phyloP scores from a whole-genome alignment of 1,284 basidiomycete species.

The Rhodotorula sp. region DNA sequence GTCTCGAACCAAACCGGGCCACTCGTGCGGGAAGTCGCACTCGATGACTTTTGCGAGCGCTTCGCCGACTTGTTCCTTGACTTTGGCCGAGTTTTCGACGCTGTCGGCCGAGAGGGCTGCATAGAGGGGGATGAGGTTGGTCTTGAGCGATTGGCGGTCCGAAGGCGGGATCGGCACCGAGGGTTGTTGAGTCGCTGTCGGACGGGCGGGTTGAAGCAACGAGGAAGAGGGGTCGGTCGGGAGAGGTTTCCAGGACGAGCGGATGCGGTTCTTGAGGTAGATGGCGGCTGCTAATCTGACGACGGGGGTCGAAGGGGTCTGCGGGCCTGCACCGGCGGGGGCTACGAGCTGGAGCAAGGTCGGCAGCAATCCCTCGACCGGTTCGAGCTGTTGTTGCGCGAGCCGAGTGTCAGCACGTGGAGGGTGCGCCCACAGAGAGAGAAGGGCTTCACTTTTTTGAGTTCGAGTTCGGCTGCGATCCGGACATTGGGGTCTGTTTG shows the following conservation, averaged over 20 bases:
- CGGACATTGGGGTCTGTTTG: conserved; percentile 73
- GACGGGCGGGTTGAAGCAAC: neutral
- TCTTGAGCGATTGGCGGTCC: conserved; percentile 67
- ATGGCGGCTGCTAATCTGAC: conserved; percentile 60
- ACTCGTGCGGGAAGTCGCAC: conserved; percentile 70
- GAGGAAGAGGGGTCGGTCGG: conserved; percentile 12
- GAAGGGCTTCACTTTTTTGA: no score
- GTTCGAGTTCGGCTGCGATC: conserved; percentile 74
- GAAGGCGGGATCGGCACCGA: conserved; percentile 58
- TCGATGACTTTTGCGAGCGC: conserved; percentile 67
- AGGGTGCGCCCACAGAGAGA: no score
- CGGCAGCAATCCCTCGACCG: conserved; percentile 71
- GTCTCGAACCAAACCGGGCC: conserved; percentile 64
- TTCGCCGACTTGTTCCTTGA: conserved; percentile 69
- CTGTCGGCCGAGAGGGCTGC: conserved; percentile 62
- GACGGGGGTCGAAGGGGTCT: conserved; percentile 22
- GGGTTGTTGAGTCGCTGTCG: neutral
- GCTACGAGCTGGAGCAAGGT: conserved; percentile 69
- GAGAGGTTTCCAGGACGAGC: conserved; percentile 29
- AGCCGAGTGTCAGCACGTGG: neutral
- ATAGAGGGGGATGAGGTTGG: conserved; percentile 65
- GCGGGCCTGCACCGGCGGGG: conserved; percentile 41
- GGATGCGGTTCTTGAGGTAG: conserved; percentile 74
- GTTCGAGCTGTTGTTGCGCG: conserved; percentile 58
- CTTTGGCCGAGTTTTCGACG: conserved; percentile 42